phyloP scores from a whole-genome alignment of 2,329 filamentous ascomycete species.

The Sporothrix humicola region DNA sequence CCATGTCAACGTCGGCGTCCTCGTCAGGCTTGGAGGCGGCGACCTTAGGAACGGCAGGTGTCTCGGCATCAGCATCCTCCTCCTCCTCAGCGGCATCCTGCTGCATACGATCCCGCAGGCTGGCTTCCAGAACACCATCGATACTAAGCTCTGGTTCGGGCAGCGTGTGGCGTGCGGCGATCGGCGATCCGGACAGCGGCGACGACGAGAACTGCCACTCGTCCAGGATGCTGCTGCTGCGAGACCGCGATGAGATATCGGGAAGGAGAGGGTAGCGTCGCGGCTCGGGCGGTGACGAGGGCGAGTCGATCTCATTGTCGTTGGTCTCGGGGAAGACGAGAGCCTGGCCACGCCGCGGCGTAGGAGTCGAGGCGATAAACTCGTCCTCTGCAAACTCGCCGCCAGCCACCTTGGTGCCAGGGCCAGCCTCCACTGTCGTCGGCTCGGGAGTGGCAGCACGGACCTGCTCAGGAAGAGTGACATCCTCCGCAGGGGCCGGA shows the following conservation, averaged over 20 bases:
- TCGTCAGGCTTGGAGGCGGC: neutral
- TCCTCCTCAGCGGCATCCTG: neutral
- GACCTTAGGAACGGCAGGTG: neutral
- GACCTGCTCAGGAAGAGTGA: constrained; percentile 36
- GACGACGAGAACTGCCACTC: constrained; percentile 64
- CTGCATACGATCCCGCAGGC: constrained; percentile 24
- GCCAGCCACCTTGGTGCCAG: neutral
- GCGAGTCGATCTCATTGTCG: constrained; percentile 54
- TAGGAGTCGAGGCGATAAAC: constrained; percentile 65
- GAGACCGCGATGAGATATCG: constrained; percentile 59
- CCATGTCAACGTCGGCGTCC: constrained; percentile 22
- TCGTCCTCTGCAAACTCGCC: constrained; percentile 56
- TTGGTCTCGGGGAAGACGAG: constrained; percentile 50
- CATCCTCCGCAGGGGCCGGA: constrained; percentile 18
- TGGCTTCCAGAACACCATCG: constrained; percentile 38
- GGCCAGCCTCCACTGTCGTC: neutral
- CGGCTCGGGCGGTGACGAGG: constrained; percentile 64
- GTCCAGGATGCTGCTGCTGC: constrained; percentile 47
- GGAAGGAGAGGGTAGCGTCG: constrained; percentile 58
- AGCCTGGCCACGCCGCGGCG: constrained; percentile 61
- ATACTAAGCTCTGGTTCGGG: constrained; percentile 37
- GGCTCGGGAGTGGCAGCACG: constrained; percentile 55
- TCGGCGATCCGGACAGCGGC: constrained; percentile 59
- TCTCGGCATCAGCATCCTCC: neutral
- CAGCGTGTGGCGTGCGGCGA: constrained; percentile 43